These are phyloP conservation scores for Blastobotrys indianensis DNA, from an alignment of 1,139 yeast genomes.

Conservation along the genomic window DNA sequence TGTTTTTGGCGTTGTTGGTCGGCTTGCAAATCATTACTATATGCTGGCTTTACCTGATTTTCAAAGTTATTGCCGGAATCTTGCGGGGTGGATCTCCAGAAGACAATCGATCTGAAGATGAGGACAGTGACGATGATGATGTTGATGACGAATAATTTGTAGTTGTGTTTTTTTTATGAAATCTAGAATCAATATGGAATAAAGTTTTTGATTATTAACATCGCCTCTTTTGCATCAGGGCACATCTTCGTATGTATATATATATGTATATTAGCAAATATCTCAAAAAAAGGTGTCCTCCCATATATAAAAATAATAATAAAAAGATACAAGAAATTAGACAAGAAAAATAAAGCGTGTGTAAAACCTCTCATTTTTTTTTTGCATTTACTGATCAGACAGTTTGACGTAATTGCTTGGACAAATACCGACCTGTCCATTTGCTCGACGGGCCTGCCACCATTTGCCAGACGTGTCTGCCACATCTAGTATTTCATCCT, in stretches of 20 bases:
- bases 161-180: too few species aligned
- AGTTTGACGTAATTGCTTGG: constrained; percentile 90
- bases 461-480: constrained; percentile 94
- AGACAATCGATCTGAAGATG: constrained; percentile 80
- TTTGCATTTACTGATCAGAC: neutral
- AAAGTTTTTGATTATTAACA: too few species aligned
- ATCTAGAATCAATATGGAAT: too few species aligned
- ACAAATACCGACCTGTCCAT: constrained; percentile 93
- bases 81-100: constrained; percentile 68
- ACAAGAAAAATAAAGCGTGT: neutral
- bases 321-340: neutral
- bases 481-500: constrained; percentile 85
- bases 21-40: constrained; percentile 62
- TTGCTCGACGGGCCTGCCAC: constrained; percentile 94
- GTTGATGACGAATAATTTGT: constrained; percentile 19
- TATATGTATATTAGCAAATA: neutral
- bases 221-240: constrained; percentile 10
- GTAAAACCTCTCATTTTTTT: neutral
- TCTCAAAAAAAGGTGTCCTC: too few species aligned
- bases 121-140: constrained; percentile 36
- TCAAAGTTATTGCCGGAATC: constrained; percentile 64
- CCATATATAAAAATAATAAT: neutral
- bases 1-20: constrained; percentile 52
- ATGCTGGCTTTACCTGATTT: constrained; percentile 71
- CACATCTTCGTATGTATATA: constrained; percentile 12